Evolutionary conservation across 2,329 filamentous ascomycete species (phyloP).

Genomic region (Drechslerella stenobrocha): DNA sequence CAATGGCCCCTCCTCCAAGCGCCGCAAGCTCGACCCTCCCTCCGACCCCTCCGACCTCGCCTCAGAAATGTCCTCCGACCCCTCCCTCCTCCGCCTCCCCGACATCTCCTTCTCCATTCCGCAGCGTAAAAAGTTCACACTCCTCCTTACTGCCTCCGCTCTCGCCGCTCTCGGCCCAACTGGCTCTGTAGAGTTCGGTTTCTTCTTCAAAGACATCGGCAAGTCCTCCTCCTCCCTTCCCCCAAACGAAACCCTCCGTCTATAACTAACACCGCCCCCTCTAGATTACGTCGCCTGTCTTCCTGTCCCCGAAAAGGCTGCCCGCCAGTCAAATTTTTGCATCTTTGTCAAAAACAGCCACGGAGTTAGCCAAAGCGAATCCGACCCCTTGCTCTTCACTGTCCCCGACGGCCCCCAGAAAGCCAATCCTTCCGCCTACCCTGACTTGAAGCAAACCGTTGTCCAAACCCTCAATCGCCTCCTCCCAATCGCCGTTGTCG

Average conservation of each 20-base stretch:
- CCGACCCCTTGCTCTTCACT: constrained; percentile 68
- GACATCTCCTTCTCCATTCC: constrained; percentile 70
- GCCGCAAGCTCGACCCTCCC: constrained; percentile 28
- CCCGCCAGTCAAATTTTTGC: constrained; percentile 67
- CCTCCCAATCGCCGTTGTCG: constrained; percentile 45
- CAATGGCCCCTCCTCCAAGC: constrained; percentile 28
- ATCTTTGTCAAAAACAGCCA: constrained; percentile 63
- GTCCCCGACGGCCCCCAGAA: constrained; percentile 66
- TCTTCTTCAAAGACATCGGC: constrained; percentile 66
- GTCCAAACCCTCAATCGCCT: constrained; percentile 47
- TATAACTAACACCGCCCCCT: constrained; percentile 3
- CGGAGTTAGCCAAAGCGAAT: constrained; percentile 50
- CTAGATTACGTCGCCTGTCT: constrained; percentile 52
- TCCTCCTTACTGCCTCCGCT: constrained; percentile 63
- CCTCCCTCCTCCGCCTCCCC: constrained; percentile 38
- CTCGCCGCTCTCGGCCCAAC: constrained; percentile 38
- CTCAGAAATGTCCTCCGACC: constrained; percentile 24
- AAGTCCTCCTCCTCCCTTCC: constrained; percentile 48
- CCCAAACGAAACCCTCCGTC: neutral
- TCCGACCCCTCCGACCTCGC: constrained; percentile 17
- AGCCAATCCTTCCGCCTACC: constrained; percentile 57
- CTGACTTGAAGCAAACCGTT: constrained; percentile 47
- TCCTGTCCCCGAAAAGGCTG: constrained; percentile 52
- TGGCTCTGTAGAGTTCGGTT: constrained; percentile 50
- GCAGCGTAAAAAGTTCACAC: constrained; percentile 69